These are phyloP conservation scores for Chaetothyriales sp. DNA, from an alignment of 2,329 filamentous ascomycete genomes.

Conservation along the genomic window DNA sequence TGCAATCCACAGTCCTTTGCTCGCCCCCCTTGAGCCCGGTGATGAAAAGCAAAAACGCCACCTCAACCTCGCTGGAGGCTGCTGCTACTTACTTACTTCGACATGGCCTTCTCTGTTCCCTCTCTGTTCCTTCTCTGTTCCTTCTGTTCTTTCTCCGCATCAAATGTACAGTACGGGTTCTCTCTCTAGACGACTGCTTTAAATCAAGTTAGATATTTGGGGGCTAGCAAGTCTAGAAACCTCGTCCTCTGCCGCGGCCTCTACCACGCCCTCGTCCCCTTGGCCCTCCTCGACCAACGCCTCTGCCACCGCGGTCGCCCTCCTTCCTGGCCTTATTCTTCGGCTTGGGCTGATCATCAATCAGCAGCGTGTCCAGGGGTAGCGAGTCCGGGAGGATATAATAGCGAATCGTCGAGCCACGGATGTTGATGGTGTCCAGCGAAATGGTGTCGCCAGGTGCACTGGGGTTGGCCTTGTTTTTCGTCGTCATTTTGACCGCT, in stretches of 20 bases:
- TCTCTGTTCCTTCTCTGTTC: too few species aligned
- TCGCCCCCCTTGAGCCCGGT: too few species aligned
- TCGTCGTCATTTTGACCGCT: conserved; percentile 90
- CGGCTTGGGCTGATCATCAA: conserved; percentile 93
- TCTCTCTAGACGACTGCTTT: too few species aligned
- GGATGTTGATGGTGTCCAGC: conserved; percentile 91
- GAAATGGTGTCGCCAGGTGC: conserved; percentile 52
- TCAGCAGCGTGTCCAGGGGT: conserved; percentile 84
- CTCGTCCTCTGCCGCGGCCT: conserved; percentile 37
- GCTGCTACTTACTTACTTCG: too few species aligned
- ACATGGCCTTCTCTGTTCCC: too few species aligned
- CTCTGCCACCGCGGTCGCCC: conserved; percentile 37
- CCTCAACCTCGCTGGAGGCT: too few species aligned
- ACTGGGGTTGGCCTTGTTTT: conserved; percentile 44
- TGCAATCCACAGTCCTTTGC: too few species aligned
- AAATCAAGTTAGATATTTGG: too few species aligned
- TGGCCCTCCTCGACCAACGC: conserved; percentile 30
- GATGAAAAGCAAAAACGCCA: too few species aligned
- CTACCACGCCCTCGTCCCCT: conserved; percentile 41
- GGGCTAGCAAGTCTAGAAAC: conserved; percentile 20
- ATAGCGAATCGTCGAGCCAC: conserved; percentile 90
- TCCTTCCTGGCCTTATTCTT: conserved; percentile 99
- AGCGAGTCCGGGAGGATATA: conserved; percentile 92
- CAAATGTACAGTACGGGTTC: too few species aligned
- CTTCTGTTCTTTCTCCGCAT: too few species aligned